A percentile compares a stretch with the other conserved stretches of the same genome.
Evolutionary conservation across 2,329 filamentous ascomycete species (phyloP).

Genomic region (Exophiala bonariae): DNA sequence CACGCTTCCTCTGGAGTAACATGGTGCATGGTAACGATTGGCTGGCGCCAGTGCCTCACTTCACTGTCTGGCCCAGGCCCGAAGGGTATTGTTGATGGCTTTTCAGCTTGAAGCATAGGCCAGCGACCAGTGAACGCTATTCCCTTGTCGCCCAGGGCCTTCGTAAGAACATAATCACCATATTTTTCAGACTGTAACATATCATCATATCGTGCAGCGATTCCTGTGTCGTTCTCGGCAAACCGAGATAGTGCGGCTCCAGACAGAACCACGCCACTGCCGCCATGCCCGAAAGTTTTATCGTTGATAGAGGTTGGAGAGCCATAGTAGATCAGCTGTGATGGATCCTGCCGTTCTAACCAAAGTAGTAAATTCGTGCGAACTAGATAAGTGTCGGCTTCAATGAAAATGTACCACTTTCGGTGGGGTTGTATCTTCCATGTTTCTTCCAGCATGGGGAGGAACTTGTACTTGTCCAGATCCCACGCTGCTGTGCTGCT

Average conservation of each 20-base stretch:
- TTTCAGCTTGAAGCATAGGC: conserved; percentile 58
- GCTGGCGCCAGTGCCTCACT: conserved; percentile 55
- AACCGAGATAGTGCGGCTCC: conserved; percentile 53
- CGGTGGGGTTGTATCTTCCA: conserved; percentile 50
- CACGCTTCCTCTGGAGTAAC: conserved; percentile 54
- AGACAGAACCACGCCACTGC: conserved; percentile 53
- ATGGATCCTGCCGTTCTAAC: conserved; percentile 46
- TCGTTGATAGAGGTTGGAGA: conserved; percentile 46
- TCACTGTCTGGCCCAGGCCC: conserved; percentile 26
- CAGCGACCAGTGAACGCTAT: conserved; percentile 44
- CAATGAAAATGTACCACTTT: conserved; percentile 62
- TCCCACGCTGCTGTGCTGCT: conserved; percentile 41
- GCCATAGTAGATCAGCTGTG: conserved; percentile 51
- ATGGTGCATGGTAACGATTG: conserved; percentile 59
- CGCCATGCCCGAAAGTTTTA: conserved; percentile 56
- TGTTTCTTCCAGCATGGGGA: conserved; percentile 58
- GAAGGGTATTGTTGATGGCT: conserved; percentile 52
- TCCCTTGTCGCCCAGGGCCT: conserved; percentile 50
- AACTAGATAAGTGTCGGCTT: conserved; percentile 59
- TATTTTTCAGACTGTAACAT: conserved; percentile 40
- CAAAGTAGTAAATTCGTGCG: conserved; percentile 55
- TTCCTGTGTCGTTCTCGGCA: conserved; percentile 42
- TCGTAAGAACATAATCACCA: conserved; percentile 53
- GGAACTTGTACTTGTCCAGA: conserved; percentile 63
- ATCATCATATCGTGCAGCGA: conserved; percentile 51